A percentile compares a stretch with the other conserved stretches of the same genome.
These are phyloP conservation scores for Tetracladium maxilliforme DNA, from an alignment of 2,329 filamentous ascomycete genomes.

Conservation along the genomic window DNA sequence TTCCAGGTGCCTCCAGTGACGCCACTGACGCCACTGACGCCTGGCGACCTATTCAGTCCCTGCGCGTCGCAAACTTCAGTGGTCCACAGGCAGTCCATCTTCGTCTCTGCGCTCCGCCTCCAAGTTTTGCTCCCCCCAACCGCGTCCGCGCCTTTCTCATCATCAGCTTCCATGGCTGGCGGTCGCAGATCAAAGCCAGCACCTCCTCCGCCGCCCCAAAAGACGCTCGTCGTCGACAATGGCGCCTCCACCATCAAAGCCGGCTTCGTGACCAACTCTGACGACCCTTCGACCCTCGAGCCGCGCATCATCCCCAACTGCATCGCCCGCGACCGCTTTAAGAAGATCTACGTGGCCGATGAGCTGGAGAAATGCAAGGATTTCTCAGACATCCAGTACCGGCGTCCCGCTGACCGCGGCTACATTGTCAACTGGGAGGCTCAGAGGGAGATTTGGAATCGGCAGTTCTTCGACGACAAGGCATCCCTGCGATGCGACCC, in stretches of 20 bases:
- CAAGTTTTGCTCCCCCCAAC: too few species aligned
- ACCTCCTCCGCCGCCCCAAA: conserved; percentile 35
- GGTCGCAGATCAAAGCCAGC: conserved; percentile 33
- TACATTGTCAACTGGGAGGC: conserved; percentile 95
- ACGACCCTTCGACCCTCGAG: conserved; percentile 12
- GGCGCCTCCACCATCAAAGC: conserved; percentile 87
- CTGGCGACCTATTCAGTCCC: too few species aligned
- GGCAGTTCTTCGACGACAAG: conserved; percentile 62
- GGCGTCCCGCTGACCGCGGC: conserved; percentile 84
- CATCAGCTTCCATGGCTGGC: conserved; percentile 21
- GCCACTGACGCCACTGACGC: too few species aligned
- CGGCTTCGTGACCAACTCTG: conserved; percentile 44
- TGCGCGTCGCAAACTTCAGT: too few species aligned
- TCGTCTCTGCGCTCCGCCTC: too few species aligned
- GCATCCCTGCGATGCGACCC: conserved; percentile 60
- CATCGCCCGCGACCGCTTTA: conserved; percentile 69
- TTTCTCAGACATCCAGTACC: conserved; percentile 77
- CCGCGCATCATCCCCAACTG: conserved; percentile 76
- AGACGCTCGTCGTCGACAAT: conserved; percentile 83
- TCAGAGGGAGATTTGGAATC: conserved; percentile 90
- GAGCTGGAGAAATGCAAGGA: conserved; percentile 71
- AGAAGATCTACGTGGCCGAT: conserved; percentile 64
- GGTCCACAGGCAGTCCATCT: too few species aligned
- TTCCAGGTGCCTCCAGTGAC: too few species aligned
- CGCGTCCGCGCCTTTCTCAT: conserved; percentile 26